Evolutionary conservation across 2,329 filamentous ascomycete species (phyloP).

Genomic region (Aspergillus eucalypticola): DNA sequence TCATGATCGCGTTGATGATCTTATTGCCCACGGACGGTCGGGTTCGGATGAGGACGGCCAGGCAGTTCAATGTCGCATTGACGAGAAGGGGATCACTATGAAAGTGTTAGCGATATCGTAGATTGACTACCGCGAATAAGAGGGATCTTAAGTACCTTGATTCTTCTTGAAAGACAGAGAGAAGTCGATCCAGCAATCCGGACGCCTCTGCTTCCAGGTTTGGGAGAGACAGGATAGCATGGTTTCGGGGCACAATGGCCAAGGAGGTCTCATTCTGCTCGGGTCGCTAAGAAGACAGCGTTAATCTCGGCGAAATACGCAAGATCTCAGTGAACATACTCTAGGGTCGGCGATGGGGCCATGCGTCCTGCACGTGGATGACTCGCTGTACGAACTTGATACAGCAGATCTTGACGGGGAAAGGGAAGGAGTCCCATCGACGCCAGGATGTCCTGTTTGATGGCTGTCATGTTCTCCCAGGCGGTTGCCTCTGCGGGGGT

Average conservation of each 20-base stretch:
- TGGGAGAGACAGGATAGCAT: conserved; percentile 74
- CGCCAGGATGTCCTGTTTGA: conserved; percentile 84
- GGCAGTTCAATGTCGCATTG: conserved; percentile 85
- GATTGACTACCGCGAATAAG: not conserved
- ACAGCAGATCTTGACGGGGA: conserved; percentile 85
- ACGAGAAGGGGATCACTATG: conserved; percentile 80
- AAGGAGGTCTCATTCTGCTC: conserved; percentile 83
- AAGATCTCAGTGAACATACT: conserved; percentile 55
- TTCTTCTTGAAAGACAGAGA: conserved; percentile 82
- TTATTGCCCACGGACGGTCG: conserved; percentile 80
- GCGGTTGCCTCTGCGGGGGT: conserved; percentile 76
- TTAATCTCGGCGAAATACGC: conserved; percentile 14
- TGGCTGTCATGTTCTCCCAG: conserved; percentile 84
- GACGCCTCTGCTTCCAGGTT: conserved; percentile 91
- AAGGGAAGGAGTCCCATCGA: conserved; percentile 78
- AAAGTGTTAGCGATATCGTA: conserved; percentile 8
- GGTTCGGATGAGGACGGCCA: conserved; percentile 78
- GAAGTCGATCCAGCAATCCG: conserved; percentile 83
- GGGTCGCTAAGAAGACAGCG: conserved; percentile 53
- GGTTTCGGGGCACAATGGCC: conserved; percentile 78
- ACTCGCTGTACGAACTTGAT: conserved; percentile 97
- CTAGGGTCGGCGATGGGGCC: conserved; percentile 77
- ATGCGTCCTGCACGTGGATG: conserved; percentile 84
- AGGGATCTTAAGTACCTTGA: conserved; percentile 59
- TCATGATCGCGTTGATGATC: conserved; percentile 79